Evolutionary conservation across 257 asterid species (phyloP).

Genomic region (Gentiana dahurica): DNA sequence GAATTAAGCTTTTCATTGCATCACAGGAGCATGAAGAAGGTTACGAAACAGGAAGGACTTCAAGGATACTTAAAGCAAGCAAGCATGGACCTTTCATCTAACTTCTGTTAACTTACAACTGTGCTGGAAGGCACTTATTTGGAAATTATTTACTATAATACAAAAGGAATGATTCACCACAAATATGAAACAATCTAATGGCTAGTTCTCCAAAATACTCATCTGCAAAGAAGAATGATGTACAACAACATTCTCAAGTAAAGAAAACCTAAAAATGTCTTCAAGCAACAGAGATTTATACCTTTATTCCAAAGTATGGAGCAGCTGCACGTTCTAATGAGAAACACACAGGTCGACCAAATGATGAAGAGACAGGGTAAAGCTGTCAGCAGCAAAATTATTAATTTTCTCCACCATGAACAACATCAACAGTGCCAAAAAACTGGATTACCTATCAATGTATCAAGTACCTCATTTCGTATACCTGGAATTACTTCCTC

Average conservation of each 20-base stretch:
- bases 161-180: background rate
- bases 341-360: conserved; percentile 47
- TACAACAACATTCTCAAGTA: no score
- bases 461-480: conserved; percentile 75
- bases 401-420: conserved; percentile 15
- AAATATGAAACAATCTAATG: no score
- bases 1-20: no score
- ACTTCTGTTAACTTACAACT: no score
- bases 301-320: conserved; percentile 92
- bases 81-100: no score
- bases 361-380: conserved; percentile 61
- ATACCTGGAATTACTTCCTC: conserved; percentile 75
- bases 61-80: no score
- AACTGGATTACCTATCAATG: conserved; percentile 20
- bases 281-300: conserved; percentile 7
- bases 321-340: conserved; percentile 91
- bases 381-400: conserved; percentile 37
- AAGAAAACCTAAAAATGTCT: no score
- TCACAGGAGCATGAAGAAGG: no score
- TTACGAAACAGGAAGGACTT: no score
- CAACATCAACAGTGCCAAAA: conserved; percentile 21
- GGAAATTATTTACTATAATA: background rate
- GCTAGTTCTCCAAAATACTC: no score
- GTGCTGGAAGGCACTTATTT: conserved; percentile 18
- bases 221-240: conserved; percentile 20